Percentiles rank a stretch among this genome's conserved stretches.
These are phyloP conservation scores for Clonostachys rhizophaga DNA, from an alignment of 2,329 filamentous ascomycete genomes.

Conservation along the genomic window DNA sequence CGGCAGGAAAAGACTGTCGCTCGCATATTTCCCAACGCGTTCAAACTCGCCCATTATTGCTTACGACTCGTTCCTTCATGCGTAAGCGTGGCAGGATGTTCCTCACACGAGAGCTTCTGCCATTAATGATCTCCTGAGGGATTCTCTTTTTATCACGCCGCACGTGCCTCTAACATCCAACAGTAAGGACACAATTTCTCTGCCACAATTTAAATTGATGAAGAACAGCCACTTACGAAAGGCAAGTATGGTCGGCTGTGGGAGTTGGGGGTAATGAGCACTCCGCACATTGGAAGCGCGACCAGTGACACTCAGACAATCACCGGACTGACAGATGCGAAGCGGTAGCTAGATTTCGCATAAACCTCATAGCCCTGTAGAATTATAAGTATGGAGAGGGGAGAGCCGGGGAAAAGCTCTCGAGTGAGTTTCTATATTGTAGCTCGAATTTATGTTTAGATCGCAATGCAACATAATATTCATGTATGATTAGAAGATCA, in stretches of 20 bases:
- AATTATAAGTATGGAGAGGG: too few species aligned
- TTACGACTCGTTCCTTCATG: conserved; percentile 24
- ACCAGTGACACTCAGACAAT: conserved; percentile 26
- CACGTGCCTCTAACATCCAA: conserved; percentile 27
- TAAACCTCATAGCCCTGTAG: too few species aligned
- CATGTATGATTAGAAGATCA: too few species aligned
- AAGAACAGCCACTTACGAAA: conserved; percentile 21
- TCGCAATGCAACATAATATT: too few species aligned
- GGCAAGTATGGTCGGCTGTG: conserved; percentile 26
- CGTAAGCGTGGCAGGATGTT: conserved; percentile 22
- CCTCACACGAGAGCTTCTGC: conserved; percentile 18
- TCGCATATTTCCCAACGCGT: conserved; percentile 25
- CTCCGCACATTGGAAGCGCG: conserved; percentile 38
- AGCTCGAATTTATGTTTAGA: too few species aligned
- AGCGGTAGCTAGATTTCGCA: conserved; percentile 10
- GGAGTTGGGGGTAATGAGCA: conserved; percentile 28
- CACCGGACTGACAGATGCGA: conserved; percentile 16
- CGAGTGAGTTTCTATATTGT: too few species aligned
- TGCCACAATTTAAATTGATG: conserved; percentile 22
- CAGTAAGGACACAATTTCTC: conserved; percentile 22
- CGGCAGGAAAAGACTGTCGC: conserved; percentile 25
- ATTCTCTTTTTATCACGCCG: conserved; percentile 25
- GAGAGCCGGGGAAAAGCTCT: too few species aligned
- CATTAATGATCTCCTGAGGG: conserved; percentile 20
- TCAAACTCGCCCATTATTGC: conserved; percentile 22